A percentile compares a stretch with the other conserved stretches of the same genome.
Evolutionary conservation across 495 filamentous ascomycete species (phyloP).

Genomic region (Aspergillus coremiiformis): DNA sequence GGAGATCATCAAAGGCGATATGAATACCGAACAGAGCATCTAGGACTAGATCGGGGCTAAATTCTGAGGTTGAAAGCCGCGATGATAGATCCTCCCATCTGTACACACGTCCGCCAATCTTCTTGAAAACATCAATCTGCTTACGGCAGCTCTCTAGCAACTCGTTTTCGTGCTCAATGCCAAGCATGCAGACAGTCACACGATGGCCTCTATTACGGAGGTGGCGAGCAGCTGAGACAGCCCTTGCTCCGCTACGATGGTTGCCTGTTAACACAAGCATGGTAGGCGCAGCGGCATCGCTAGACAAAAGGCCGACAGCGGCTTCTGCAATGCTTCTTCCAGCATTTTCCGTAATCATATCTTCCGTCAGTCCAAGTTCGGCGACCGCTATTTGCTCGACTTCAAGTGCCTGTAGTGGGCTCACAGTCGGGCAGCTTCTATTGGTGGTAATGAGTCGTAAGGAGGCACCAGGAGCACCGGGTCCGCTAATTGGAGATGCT

Average conservation of each 20-base stretch:
- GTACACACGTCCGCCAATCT: constrained; percentile 64
- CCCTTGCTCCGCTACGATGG: constrained; percentile 74
- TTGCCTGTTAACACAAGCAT: constrained; percentile 84
- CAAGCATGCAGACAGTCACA: constrained; percentile 76
- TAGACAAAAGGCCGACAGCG: constrained; percentile 51
- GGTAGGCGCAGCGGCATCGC: constrained; percentile 47
- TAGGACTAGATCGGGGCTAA: constrained; percentile 70
- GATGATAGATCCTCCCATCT: constrained; percentile 45
- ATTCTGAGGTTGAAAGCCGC: constrained; percentile 49
- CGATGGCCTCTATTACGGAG: constrained; percentile 71
- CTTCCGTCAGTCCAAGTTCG: constrained; percentile 77
- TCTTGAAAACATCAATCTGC: constrained; percentile 69
- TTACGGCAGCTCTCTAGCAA: constrained; percentile 65
- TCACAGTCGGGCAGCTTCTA: constrained; percentile 69
- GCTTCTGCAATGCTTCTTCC: constrained; percentile 82
- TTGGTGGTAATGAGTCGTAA: constrained; percentile 53
- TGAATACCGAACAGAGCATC: constrained; percentile 84
- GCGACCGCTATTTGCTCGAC: constrained; percentile 80
- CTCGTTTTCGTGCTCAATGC: constrained; percentile 64
- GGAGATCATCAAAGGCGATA: constrained; percentile 72
- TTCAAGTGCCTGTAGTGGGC: constrained; percentile 78
- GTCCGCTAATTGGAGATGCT: constrained; percentile 32
- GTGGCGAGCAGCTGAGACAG: constrained; percentile 79
- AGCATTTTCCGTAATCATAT: constrained; percentile 86
- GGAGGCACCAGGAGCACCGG: constrained; percentile 26